Evolutionary conservation across 2,329 filamentous ascomycete genomes (phyloP), one percentile per base, ranked within the genome.

Genomic region (Ceratocystiopsis sp.): DNA sequence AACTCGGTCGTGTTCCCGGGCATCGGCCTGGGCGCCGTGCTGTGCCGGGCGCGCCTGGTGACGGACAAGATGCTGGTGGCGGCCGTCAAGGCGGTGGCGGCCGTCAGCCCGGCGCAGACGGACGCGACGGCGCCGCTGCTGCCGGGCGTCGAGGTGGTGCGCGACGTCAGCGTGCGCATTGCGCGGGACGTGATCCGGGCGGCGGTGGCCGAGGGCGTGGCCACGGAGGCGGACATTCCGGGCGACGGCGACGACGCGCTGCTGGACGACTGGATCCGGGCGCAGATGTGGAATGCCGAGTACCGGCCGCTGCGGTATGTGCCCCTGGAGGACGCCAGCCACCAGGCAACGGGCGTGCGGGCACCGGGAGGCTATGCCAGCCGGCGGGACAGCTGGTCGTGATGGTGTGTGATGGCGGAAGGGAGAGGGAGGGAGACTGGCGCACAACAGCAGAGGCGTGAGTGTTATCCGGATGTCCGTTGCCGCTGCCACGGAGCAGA

Each of bases 1-100:
- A 93, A 93, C 61, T 81, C 77, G 1, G 82, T 83, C 33, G 80
- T 80, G 15, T 93, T 93, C 58, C 85, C 85, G 0, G 84, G 84
- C 0, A 89, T 93, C 46, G 85, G 84, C 0, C 75, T 93, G 1
- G 86, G 84, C 12, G 73, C 73, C 9, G 73, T 94, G 0, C 70
- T 93, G 1, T 78, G 69, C 21, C 75, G 83, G 14, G 68, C 80
- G 3, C 68, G 64, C 13, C 66, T 77, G 0, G 61, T 93, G 25
- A 81, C 80, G 0, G 78, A 87, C 48, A 72, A 74, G 48, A 87
- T 93, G 75, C 74, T 93, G 13, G 81, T 93, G 0, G 81, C 82
- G 1, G 86, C 85, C 0, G 77, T 83, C 3, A 72, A 79, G 53
- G 81, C 77, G 3, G 71, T 93, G 0, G 78, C 83, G 0, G 70